A percentile compares a stretch with the other conserved stretches of the same genome.
phyloP scores from a whole-genome alignment of 768 basidiomycete genomes.

The Tephrocybe sp. region DNA sequence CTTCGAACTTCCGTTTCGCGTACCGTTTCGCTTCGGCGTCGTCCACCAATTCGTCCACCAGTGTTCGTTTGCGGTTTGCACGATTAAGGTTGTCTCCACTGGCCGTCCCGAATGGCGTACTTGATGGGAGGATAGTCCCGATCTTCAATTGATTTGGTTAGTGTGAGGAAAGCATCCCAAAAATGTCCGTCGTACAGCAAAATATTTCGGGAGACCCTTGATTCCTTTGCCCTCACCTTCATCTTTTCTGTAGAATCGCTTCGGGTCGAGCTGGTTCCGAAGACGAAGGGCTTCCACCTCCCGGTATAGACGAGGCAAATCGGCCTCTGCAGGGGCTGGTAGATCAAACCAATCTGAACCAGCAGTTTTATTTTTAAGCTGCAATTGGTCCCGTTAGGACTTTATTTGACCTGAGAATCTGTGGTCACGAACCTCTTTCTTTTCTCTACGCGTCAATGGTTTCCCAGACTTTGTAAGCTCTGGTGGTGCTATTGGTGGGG shows the following conservation, averaged over 20 bases:
- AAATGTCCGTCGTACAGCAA: conserved; percentile 60
- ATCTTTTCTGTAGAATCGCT: conserved; percentile 87
- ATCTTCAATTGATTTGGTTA: conserved; percentile 45
- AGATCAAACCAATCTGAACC: conserved; percentile 88
- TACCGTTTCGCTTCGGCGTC: conserved; percentile 85
- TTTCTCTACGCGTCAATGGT: conserved; percentile 69
- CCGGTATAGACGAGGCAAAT: conserved; percentile 74
- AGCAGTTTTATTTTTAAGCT: conserved; percentile 74
- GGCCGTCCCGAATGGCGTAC: conserved; percentile 70
- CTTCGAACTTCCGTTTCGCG: conserved; percentile 90
- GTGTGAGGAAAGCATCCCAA: conserved; percentile 4
- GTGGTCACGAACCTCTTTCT: conserved; percentile 57
- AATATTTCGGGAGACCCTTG: conserved; percentile 85
- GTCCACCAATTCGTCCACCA: conserved; percentile 88
- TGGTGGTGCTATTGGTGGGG: conserved; percentile 62
- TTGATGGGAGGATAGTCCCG: conserved; percentile 72
- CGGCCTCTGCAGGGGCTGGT: conserved; percentile 78
- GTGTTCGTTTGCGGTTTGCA: conserved; percentile 71
- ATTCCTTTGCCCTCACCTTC: conserved; percentile 84
- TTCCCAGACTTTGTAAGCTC: conserved; percentile 62
- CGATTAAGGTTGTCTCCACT: conserved; percentile 72
- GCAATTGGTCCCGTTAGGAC: not conserved
- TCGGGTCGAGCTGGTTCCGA: conserved; percentile 88
- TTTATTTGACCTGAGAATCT: not conserved
- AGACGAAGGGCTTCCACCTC: conserved; percentile 88